Percentiles rank a stretch among this genome's conserved stretches.
Evolutionary conservation across 106 monocot genomes (phyloP).

Genomic region (Posidonia australis): DNA sequence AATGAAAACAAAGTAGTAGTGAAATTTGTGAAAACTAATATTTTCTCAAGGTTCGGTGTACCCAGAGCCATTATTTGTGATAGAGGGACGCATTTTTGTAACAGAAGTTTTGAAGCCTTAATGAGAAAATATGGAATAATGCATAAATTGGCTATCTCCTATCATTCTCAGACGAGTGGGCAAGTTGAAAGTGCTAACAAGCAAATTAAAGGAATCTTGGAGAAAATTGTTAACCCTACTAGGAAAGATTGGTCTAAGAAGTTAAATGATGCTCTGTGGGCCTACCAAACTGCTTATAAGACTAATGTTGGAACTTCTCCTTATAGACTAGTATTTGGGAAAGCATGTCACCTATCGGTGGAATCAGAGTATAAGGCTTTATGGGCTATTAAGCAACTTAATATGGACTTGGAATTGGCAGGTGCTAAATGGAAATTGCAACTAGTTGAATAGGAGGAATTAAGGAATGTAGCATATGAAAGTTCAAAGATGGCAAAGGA

Average conservation of each 20-base stretch:
- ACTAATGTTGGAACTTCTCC: not conserved
- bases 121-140: not conserved
- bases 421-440: not conserved
- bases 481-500: no score
- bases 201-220: constrained; percentile 5
- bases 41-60: not conserved
- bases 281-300: not conserved
- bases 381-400: not conserved
- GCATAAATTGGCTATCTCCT: not conserved
- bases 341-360: not conserved
- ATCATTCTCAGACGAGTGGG: not conserved
- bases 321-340: not conserved
- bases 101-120: not conserved
- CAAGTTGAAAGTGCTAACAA: not conserved
- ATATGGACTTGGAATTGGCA: not conserved
- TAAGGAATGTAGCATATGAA: not conserved
- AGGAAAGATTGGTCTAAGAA: not conserved
- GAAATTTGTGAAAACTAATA: constrained; percentile 3
- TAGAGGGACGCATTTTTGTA: not conserved
- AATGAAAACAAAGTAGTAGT: not conserved
- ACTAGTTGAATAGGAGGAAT: not conserved
- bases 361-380: not conserved
- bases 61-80: not conserved
- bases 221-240: not conserved
- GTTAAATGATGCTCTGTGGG: constrained; percentile 7